Evolutionary conservation across 1,284 basidiomycete species (phyloP).

Genomic region (Trametes versicolor): DNA sequence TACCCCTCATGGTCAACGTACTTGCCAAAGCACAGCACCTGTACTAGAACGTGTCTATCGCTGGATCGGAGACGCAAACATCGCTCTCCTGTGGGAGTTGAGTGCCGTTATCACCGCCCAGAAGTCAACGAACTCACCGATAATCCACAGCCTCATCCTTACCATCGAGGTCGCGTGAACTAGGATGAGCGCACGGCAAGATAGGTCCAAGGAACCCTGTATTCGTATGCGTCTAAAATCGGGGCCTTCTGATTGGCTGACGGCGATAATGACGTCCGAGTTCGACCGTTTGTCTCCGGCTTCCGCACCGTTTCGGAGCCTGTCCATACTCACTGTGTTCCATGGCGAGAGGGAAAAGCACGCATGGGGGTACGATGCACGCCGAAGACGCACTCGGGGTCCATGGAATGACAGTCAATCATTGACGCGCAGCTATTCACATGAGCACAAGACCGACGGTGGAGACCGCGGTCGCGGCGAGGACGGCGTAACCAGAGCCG

Average conservation of each 20-base stretch:
- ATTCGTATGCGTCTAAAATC: not conserved
- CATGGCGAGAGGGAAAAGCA: not conserved
- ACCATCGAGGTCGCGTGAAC: too few relatives aligned
- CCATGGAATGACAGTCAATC: not conserved
- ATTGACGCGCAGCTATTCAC: constrained; percentile 30
- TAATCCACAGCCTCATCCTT: too few relatives aligned
- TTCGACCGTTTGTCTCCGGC: too few relatives aligned
- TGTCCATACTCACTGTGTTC: not conserved
- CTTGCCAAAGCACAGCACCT: not conserved
- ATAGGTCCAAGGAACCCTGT: too few relatives aligned
- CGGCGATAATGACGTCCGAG: too few relatives aligned
- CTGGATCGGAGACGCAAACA: not conserved
- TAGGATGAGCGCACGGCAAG: too few relatives aligned
- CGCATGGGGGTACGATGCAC: not conserved
- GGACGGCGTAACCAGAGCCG: constrained; percentile 81
- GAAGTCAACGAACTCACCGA: too few relatives aligned
- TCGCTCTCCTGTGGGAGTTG: not conserved
- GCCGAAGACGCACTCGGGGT: not conserved
- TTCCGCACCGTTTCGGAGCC: too few relatives aligned
- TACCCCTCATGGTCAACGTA: not conserved
- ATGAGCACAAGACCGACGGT: constrained; percentile 62
- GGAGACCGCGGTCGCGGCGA: constrained; percentile 82
- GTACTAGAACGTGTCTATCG: not conserved
- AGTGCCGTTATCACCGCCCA: not conserved
- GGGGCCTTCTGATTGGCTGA: not conserved